These are phyloP conservation scores for Aspergillus caelatus DNA, from an alignment of 2,329 filamentous ascomycete species.

Conservation along the genomic window DNA sequence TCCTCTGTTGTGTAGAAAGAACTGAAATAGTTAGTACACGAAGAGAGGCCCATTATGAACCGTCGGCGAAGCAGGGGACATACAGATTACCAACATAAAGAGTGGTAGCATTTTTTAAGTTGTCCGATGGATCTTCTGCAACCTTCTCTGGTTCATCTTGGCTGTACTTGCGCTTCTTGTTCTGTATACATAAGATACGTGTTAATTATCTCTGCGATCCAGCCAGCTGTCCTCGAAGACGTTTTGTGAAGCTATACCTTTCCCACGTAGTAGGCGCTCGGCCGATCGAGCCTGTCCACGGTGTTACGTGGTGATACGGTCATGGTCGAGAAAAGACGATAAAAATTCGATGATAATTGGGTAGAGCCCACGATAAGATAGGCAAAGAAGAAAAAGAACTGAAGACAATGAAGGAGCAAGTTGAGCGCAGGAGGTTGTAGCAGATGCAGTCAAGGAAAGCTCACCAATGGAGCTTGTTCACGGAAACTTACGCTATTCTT, in stretches of 20 bases:
- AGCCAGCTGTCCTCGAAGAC: background rate
- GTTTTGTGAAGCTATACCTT: slow-evolving; percentile 58
- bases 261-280: slow-evolving; percentile 88
- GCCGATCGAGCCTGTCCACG: slow-evolving; percentile 88
- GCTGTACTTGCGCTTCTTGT: slow-evolving; percentile 69
- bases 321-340: slow-evolving; percentile 26
- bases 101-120: slow-evolving; percentile 83
- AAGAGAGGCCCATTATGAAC: background rate
- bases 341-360: no score
- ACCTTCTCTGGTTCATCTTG: slow-evolving; percentile 62
- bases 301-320: slow-evolving; percentile 53
- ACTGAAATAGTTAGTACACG: slow-evolving; percentile 45
- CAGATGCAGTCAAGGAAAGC: slow-evolving; percentile 9
- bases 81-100: slow-evolving; percentile 97
- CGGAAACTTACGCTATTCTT: slow-evolving; percentile 23
- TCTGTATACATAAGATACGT: slow-evolving; percentile 49
- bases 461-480: background rate
- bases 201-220: background rate
- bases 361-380: background rate
- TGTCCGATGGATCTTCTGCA: slow-evolving; percentile 69
- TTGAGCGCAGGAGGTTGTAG: slow-evolving; percentile 20
- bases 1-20: slow-evolving; percentile 99
- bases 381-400: background rate
- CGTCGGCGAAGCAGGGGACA: slow-evolving; percentile 34
- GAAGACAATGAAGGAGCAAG: slow-evolving; percentile 9